Evolutionary conservation across 2,329 filamentous ascomycete species (phyloP).

Genomic region (Ceratocystis diversiconidia): DNA sequence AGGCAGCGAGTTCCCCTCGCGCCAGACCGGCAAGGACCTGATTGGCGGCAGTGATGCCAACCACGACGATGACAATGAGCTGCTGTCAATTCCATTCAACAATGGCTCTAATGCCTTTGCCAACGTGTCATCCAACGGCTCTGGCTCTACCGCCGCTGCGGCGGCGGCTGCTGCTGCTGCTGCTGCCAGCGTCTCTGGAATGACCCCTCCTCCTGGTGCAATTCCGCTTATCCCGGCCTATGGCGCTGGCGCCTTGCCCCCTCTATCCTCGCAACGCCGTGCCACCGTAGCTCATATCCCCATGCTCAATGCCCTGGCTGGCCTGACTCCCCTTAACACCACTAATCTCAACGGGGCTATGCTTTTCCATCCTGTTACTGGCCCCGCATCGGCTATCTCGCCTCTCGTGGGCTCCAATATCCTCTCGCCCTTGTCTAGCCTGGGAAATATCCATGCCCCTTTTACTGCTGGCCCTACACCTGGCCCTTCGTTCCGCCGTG

Average conservation of each 20-base stretch:
- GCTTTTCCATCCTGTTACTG: constrained; percentile 5
- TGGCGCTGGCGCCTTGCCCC: constrained; percentile 1
- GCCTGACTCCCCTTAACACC: constrained; percentile 24
- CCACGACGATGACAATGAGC: constrained; percentile 56
- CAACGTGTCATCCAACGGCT: constrained; percentile 22
- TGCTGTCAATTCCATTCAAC: constrained; percentile 49
- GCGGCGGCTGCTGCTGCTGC: too few species aligned
- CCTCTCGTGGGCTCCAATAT: constrained; percentile 34
- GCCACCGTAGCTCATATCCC: constrained; percentile 16
- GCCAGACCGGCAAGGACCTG: constrained; percentile 53
- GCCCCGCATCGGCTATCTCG: constrained; percentile 17
- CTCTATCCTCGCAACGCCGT: constrained; percentile 9
- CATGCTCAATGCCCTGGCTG: constrained; percentile 22
- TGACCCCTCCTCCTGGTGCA: background rate
- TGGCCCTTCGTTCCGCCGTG: constrained; percentile 13
- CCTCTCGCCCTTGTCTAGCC: constrained; percentile 27
- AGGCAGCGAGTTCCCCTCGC: constrained; percentile 36
- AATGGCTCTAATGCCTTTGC: background rate
- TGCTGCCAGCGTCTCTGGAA: constrained; percentile 23
- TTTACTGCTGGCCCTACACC: constrained; percentile 5
- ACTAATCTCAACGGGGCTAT: constrained; percentile 12
- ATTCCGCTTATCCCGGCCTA: background rate
- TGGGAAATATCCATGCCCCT: background rate
- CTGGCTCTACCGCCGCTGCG: constrained; percentile 32
- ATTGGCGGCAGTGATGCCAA: constrained; percentile 52